A percentile compares a stretch with the other conserved stretches of the same genome.
phyloP scores from a whole-genome alignment of 352 stramenopile species.

The Phytophthora idaei region DNA sequence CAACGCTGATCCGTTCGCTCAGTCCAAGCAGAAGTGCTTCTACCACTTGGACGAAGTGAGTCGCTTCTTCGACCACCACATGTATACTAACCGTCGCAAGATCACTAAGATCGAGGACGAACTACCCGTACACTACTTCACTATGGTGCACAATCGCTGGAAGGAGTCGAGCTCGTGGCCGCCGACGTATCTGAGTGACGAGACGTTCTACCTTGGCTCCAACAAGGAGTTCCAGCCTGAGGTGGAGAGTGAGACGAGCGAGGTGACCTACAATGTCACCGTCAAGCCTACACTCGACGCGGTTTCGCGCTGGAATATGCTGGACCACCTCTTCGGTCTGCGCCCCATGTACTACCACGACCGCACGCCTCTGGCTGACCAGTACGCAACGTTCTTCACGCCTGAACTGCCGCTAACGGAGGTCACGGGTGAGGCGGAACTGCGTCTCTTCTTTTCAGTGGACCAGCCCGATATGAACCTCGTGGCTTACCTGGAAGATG shows the following conservation, averaged over 20 bases:
- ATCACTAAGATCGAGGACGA: slow-evolving; percentile 68
- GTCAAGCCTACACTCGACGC: slow-evolving; percentile 52
- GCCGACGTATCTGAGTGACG: slow-evolving; percentile 56
- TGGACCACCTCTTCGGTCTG: slow-evolving; percentile 74
- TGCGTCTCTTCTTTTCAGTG: slow-evolving; percentile 85
- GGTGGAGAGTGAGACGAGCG: slow-evolving; percentile 41
- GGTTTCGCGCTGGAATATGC: slow-evolving; percentile 75
- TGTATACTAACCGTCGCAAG: slow-evolving; percentile 67
- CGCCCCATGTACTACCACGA: slow-evolving; percentile 84
- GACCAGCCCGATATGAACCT: slow-evolving; percentile 69
- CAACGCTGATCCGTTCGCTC: slow-evolving; percentile 78
- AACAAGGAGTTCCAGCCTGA: slow-evolving; percentile 56
- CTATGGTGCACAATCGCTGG: slow-evolving; percentile 78
- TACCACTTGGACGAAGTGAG: slow-evolving; percentile 85
- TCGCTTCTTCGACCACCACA: slow-evolving; percentile 84
- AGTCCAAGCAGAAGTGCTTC: slow-evolving; percentile 87
- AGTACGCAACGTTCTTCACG: slow-evolving; percentile 72
- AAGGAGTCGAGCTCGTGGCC: slow-evolving; percentile 70
- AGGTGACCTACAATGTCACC: slow-evolving; percentile 46
- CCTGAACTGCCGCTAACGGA: slow-evolving; percentile 59
- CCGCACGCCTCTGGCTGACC: slow-evolving; percentile 49
- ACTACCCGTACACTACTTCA: slow-evolving; percentile 83
- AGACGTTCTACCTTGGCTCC: slow-evolving; percentile 57
- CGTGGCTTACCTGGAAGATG: slow-evolving; percentile 78
- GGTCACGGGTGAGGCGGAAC: slow-evolving; percentile 72